Evolutionary conservation across 2,329 filamentous ascomycete genomes (phyloP), one percentile per base, ranked within the genome.

Genomic region (Coleophoma eucalyptorum): DNA sequence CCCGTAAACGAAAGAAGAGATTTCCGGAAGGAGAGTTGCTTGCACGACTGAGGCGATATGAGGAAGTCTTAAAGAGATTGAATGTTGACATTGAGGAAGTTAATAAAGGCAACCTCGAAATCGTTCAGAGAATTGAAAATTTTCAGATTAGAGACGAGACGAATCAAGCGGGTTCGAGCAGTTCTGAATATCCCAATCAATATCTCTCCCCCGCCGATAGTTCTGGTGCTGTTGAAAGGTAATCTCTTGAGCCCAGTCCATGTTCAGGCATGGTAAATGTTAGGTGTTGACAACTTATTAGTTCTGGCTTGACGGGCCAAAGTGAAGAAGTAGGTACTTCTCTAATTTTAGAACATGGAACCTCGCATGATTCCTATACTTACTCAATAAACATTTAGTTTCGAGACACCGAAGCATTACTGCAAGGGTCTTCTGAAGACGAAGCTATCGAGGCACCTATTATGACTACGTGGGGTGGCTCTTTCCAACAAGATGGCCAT

Each of bases 341-440:
- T 26, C 26, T 7, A 8, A 26, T 26, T 6, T 8, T 26, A 6
- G 26, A 26, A 8, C 26, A 26, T 26, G 10, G 26, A 26, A 26
- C 10, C 10, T 26, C 26, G 10, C 6, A 26, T 26, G 26, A 26
- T 26, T 6, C 6, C 26, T 20, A n/a, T 5, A 21, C n/a, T 11
- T 19, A 20, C 12, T 45, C n/a, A 31, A 45, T 7, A n/a, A 19
- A 10, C 12, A 8, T 32, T 33, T 32, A 63, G 60, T 53, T 68
- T 59, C 58, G 59, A 61, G 50, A 61, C 56, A 43, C 61, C 42
- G 58, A 64, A 51, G 60, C 65, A 32, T 59, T 71, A 20, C 64
- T 64, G 35, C 64, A 65, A 52, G 61, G 56, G 3, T 63, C 61
- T 18, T 63, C 61, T 1, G 61, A 60, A n/a, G 60, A 65, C 43